Base-by-base conservation (phyloP, 108 stramenopile genomes). In the Nitzschia sp. region DNA sequence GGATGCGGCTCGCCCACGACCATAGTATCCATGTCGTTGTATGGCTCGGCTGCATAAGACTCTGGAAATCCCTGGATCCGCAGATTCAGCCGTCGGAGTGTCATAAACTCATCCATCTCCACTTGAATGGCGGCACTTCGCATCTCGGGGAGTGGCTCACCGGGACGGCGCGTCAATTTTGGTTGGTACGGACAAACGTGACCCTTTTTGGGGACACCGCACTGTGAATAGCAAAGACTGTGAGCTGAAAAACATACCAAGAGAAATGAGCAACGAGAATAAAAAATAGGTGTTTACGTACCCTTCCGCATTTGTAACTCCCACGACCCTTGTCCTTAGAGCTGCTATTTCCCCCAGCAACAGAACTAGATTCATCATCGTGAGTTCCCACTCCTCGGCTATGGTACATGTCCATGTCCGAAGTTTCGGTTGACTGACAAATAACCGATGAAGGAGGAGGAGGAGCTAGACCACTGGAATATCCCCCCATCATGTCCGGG, bases 141-240 rank as follows among this genome's bases (percentile, higher is more conserved):
- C 85, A 87, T 91, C 51, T 91, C 90, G 8, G 94, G 94, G 17
- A 81, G 70, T 15, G 89, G 88, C 28, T 91, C 91, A 29, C 87
- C 89, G n/a, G 91, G 76, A 54, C 81, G 78, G 29, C 91, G 79
- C 47, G 91, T 91, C 51, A 96, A 66, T 59, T 90, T 90, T 6
- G 95, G 92, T 68, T 96, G 92, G 72, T 96, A 96, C 4, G 95
- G 95, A 83, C 95, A 96, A 26, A 94, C 79, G 78, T 96, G 95
- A 15, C 95, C 95, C 61, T 94, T 94, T 60, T 96, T 96, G 26
- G 95, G 95, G 15, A 87, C 92, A 5, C 95, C 95, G 54, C 95
- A 96, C 74, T 85, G 69, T 19, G 34, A 62, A 46, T 18, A 60
- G 31, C 25, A 11, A 53, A 57, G 27, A 31, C 5, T 31, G 27